These are phyloP conservation scores for Alternaria solani DNA, from an alignment of 2,329 filamentous ascomycete genomes.

Conservation along the genomic window DNA sequence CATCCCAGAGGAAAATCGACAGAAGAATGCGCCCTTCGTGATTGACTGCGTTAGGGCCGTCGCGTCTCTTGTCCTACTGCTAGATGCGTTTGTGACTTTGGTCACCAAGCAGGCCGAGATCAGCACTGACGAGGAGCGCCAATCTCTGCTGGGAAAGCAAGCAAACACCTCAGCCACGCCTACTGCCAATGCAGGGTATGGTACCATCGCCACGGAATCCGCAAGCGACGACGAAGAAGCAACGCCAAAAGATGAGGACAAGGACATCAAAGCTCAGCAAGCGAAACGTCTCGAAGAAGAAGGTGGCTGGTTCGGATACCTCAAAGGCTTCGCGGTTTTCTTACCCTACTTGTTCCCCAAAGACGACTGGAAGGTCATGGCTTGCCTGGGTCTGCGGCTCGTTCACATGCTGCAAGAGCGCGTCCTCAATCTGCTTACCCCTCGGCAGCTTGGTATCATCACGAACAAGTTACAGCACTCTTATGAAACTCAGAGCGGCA, in stretches of 20 bases:
- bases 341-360: constrained; percentile 82
- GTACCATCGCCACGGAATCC: constrained; percentile 40
- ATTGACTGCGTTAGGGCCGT: constrained; percentile 33
- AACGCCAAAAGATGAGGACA: constrained; percentile 59
- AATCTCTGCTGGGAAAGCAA: constrained; percentile 63
- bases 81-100: constrained; percentile 42
- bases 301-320: constrained; percentile 79
- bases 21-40: constrained; percentile 31
- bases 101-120: constrained; percentile 41
- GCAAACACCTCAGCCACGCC: constrained; percentile 45
- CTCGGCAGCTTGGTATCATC: constrained; percentile 82
- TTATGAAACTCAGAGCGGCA: constrained; percentile 48
- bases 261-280: constrained; percentile 63
- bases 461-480: constrained; percentile 68
- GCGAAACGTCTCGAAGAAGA: constrained; percentile 74
- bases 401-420: constrained; percentile 75
- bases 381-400: constrained; percentile 71
- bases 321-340: constrained; percentile 77
- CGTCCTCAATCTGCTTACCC: constrained; percentile 77
- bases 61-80: constrained; percentile 33
- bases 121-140: constrained; percentile 64
- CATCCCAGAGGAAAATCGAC: constrained; percentile 23
- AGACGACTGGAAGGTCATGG: constrained; percentile 70
- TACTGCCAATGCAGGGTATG: constrained; percentile 48
- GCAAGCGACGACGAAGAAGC: constrained; percentile 53